Base-by-base conservation (phyloP, 495 filamentous ascomycete genomes). In the Lasiosphaeriaceae sp. region DNA sequence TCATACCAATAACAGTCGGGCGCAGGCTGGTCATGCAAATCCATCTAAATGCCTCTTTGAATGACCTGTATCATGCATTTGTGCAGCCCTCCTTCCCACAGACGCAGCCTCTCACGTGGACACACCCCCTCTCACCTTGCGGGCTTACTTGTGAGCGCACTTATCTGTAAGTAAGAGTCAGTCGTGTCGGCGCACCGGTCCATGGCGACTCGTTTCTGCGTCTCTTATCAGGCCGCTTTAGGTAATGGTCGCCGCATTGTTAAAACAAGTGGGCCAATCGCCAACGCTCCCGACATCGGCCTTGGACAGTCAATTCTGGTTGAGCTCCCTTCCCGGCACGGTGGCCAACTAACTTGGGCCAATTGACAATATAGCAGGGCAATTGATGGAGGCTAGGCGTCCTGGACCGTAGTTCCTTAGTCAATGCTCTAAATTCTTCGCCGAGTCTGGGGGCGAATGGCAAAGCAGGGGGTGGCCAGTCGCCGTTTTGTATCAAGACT, bases 151-250 rank as follows among this genome's bases (percentile, higher is more conserved):
- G 39, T 31, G 26, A n/a, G n/a, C n/a, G n/a, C n/a, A n/a, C n/a
- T n/a, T n/a, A n/a, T n/a, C n/a, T n/a, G n/a, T n/a, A n/a, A 37
- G 16, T n/a, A 46, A 46, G 11, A 4, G 20, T 17, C 11, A 46
- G 43, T n/a, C 43, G 43, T n/a, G n/a, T n/a, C n/a, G n/a, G n/a
- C n/a, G n/a, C n/a, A n/a, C n/a, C n/a, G n/a, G n/a, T n/a, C n/a
- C n/a, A n/a, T n/a, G n/a, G n/a, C 41, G 41, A 44, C 16, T 44
- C 26, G 4, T 19, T n/a, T n/a, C n/a, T 35, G 24, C 23, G 47
- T 47, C 35, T 57, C 64, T 71, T 71, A 71, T 71, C 68, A 65
- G 61, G 20, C 61, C 50, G 57, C 44, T 66, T 66, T 70, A 68
- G 63, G 57, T 68, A 71, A 70, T 68, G 21, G 17, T 39, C 39